Percentiles rank a stretch among this genome's conserved stretches.
These are phyloP conservation scores for Melampsora larici-populina DNA, from an alignment of 1,284 basidiomycete species.

Conservation along the genomic window DNA sequence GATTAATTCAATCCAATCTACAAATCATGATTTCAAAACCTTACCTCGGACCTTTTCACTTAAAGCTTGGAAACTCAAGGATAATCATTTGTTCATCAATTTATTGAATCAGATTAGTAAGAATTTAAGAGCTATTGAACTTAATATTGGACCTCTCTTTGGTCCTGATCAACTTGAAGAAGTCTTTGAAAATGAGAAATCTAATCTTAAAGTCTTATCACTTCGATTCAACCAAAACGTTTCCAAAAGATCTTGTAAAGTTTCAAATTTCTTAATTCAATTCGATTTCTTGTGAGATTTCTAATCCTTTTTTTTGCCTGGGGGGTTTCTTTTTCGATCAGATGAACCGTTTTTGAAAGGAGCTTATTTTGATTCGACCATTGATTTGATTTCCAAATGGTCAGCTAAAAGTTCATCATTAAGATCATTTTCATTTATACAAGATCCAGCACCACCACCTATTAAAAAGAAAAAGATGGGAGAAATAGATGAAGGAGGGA, in stretches of 20 bases:
- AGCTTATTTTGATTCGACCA: slow-evolving; percentile 30
- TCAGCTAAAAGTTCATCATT: not conserved
- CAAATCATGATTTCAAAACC: not conserved
- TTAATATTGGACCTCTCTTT: slow-evolving; percentile 35
- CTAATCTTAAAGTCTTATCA: not conserved
- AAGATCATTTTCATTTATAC: slow-evolving; percentile 32
- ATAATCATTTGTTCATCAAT: slow-evolving; percentile 30
- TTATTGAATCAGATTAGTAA: slow-evolving; percentile 1
- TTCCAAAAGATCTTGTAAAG: slow-evolving; percentile 22
- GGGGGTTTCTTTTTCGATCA: not conserved
- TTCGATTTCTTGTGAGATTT: not conserved
- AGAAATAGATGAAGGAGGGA: not conserved
- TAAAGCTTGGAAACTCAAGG: slow-evolving; percentile 8
- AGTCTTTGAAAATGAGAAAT: slow-evolving; percentile 11
- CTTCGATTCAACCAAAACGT: slow-evolving; percentile 41
- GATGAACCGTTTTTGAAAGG: slow-evolving; percentile 43
- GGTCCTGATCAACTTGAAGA: slow-evolving; percentile 39
- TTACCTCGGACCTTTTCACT: slow-evolving; percentile 14
- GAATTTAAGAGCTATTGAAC: slow-evolving; percentile 1
- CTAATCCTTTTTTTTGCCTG: not conserved
- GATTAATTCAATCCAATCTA: not conserved
- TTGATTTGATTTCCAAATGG: slow-evolving; percentile 27
- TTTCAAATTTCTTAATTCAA: not conserved
- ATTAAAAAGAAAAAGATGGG: not conserved
- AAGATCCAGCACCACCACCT: slow-evolving; percentile 13